phyloP scores from a whole-genome alignment of 2,329 filamentous ascomycete genomes.

The Ascochyta pisi region DNA sequence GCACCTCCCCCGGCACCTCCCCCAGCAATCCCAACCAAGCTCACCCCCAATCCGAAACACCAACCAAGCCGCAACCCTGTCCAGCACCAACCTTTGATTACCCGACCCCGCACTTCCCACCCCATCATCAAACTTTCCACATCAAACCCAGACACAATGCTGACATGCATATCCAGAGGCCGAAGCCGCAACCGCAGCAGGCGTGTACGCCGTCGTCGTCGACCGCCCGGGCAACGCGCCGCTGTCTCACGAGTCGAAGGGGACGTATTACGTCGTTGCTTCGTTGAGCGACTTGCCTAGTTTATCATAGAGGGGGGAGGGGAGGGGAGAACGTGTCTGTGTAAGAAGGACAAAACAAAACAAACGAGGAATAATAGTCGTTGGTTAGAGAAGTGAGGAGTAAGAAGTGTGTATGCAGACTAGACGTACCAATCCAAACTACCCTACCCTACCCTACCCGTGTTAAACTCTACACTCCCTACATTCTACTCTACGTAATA shows the following conservation, averaged over 20 bases:
- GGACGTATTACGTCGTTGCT: slow-evolving; percentile 36
- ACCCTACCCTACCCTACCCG: too few relatives aligned
- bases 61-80: slow-evolving; percentile 12
- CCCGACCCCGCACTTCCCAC: slow-evolving; percentile 18
- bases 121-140: background rate
- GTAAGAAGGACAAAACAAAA: too few relatives aligned
- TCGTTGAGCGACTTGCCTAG: slow-evolving; percentile 48
- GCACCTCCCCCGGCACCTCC: background rate
- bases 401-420: too few relatives aligned
- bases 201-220: slow-evolving; percentile 53
- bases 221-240: slow-evolving; percentile 73
- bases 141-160: slow-evolving; percentile 18
- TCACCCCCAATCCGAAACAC: slow-evolving; percentile 12
- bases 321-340: too few relatives aligned
- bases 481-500: too few relatives aligned
- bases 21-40: slow-evolving; percentile 4
- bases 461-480: too few relatives aligned
- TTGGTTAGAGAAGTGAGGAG: too few relatives aligned
- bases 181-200: slow-evolving; percentile 53
- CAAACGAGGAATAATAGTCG: too few relatives aligned
- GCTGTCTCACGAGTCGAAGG: slow-evolving; percentile 48
- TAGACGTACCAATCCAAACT: too few relatives aligned
- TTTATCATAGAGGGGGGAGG: too few relatives aligned
- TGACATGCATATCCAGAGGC: slow-evolving; percentile 47
- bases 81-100: slow-evolving; percentile 10